Conservation (phyloP, 148 eudicot genomes). For the Polygonum aviculare region DNA sequence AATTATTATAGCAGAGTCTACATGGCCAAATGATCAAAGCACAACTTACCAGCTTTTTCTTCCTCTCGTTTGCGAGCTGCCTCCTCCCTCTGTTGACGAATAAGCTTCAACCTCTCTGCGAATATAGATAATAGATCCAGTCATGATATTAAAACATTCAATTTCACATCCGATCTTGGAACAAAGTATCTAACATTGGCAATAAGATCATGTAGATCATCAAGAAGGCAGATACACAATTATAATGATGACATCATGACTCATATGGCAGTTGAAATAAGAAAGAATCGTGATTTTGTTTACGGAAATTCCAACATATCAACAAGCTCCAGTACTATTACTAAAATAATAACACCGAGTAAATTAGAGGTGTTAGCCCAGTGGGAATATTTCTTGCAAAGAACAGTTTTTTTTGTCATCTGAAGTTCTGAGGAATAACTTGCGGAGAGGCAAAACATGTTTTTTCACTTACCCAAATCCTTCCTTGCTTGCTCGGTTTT, state of each 20-base stretch:
- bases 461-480: slow-evolving; percentile 62
- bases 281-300: neutral
- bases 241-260: neutral
- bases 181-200: neutral
- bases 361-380: neutral
- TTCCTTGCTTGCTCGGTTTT: slow-evolving; percentile 93
- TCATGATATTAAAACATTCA: neutral
- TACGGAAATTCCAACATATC: neutral
- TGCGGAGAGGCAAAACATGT: neutral
- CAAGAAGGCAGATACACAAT: neutral
- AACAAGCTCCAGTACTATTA: neutral
- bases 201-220: neutral
- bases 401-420: neutral
- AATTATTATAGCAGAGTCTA: neutral
- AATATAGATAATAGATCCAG: neutral
- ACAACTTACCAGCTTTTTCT: slow-evolving; percentile 78
- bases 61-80: slow-evolving; percentile 89
- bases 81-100: slow-evolving; percentile 85
- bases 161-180: neutral
- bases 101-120: slow-evolving; percentile 79
- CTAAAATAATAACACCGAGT: neutral
- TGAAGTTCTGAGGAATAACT: neutral
- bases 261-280: neutral
- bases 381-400: neutral
- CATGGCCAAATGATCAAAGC: neutral